Percentiles rank a stretch among this genome's conserved stretches.
These are phyloP conservation scores for Alternaria triticimaculans DNA, from an alignment of 2,329 filamentous ascomycete species.

Conservation along the genomic window DNA sequence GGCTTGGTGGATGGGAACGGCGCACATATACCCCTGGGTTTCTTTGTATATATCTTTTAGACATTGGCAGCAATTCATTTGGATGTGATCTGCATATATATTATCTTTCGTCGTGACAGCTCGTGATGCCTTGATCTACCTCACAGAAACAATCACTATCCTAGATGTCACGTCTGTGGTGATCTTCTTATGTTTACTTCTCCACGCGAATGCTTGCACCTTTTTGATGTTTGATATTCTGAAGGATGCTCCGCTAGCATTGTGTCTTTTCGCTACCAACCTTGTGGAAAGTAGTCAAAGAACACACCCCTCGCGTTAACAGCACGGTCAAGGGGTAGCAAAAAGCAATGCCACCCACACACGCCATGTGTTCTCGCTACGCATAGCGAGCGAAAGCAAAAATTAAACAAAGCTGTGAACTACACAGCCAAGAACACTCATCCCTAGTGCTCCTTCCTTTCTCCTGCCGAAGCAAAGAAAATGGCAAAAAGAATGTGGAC, in stretches of 20 bases:
- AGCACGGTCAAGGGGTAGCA: neutral
- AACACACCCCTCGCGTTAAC: neutral
- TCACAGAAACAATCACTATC: neutral
- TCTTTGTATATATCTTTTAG: constrained; percentile 19
- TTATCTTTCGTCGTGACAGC: neutral
- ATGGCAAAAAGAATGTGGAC: constrained; percentile 19
- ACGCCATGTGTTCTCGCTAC: neutral
- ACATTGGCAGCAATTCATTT: constrained; percentile 1
- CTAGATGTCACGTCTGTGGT: neutral
- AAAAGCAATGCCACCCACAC: neutral
- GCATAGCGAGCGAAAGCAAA: neutral
- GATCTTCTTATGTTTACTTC: neutral
- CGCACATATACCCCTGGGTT: constrained; percentile 17
- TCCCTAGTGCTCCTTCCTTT: neutral
- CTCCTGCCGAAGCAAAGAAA: neutral
- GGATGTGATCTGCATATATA: neutral
- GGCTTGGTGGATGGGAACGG: constrained; percentile 1
- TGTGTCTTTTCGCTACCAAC: neutral
- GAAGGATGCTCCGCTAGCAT: neutral
- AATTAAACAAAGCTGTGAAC: no score
- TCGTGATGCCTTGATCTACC: neutral
- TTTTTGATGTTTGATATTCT: neutral
- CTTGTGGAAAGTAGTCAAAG: neutral
- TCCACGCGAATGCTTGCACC: neutral
- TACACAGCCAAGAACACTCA: no score